phyloP scores from a whole-genome alignment of 495 filamentous ascomycete species.

The Beverwykella pulmonaria region DNA sequence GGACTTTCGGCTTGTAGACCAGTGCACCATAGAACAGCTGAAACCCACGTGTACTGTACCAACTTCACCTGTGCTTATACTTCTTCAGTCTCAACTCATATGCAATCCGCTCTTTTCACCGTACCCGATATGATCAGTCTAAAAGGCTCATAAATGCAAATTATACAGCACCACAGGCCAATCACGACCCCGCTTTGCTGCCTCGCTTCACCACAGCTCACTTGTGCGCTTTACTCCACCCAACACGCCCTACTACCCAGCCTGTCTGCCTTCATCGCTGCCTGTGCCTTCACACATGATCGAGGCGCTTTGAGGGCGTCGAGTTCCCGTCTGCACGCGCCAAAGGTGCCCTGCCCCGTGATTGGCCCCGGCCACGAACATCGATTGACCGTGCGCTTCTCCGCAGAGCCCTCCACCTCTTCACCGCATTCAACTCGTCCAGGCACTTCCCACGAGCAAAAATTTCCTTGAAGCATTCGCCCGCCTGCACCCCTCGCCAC shows the following conservation, averaged over 20 bases:
- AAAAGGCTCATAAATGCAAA: no score
- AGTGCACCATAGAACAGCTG: no score
- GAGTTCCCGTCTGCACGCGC: constrained; percentile 16
- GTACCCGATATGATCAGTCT: no score
- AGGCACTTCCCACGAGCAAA: background rate
- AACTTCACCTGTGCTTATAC: background rate
- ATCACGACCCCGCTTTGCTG: background rate
- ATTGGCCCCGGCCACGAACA: constrained; percentile 13
- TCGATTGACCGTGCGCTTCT: constrained; percentile 12
- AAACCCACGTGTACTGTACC: background rate
- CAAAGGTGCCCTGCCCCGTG: constrained; percentile 26
- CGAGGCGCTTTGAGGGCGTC: constrained; percentile 4
- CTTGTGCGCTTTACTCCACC: background rate
- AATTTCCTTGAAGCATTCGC: background rate
- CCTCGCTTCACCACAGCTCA: background rate
- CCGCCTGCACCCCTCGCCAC: background rate
- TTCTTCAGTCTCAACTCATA: no score
- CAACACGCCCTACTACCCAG: background rate
- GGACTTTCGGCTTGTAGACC: no score
- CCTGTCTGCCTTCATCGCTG: background rate
- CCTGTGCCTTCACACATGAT: background rate
- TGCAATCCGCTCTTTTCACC: no score
- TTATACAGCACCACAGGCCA: background rate
- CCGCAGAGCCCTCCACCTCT: constrained; percentile 7
- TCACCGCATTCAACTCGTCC: constrained; percentile 1